A percentile compares a stretch with the other conserved stretches of the same genome.
These are phyloP conservation scores for Hypoxylon rubiginosum DNA, from an alignment of 2,329 filamentous ascomycete genomes.

Conservation along the genomic window DNA sequence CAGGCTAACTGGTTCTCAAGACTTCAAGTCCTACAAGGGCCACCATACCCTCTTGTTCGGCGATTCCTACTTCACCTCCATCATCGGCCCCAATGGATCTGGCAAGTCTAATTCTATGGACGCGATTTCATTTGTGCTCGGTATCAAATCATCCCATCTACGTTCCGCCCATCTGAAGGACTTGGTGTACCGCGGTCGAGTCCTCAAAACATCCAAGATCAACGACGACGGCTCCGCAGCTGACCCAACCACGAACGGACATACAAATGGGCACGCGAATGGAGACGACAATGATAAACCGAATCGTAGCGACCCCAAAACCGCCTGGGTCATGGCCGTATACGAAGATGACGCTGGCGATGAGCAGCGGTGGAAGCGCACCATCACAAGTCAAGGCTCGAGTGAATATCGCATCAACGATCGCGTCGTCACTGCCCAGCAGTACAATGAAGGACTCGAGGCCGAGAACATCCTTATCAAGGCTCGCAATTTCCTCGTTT, in stretches of 20 bases:
- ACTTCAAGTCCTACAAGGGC: conserved; percentile 99
- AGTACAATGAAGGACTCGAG: conserved; percentile 95
- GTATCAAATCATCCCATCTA: conserved; percentile 98
- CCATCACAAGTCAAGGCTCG: conserved; percentile 87
- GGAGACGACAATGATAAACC: conserved; percentile 73
- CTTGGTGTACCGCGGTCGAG: conserved; percentile 93
- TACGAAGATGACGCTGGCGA: conserved; percentile 98
- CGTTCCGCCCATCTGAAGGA: conserved; percentile 95
- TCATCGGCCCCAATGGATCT: conserved; percentile 99
- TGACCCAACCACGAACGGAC: conserved; percentile 68
- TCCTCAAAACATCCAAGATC: conserved; percentile 91
- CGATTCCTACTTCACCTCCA: conserved; percentile 98
- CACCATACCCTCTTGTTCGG: conserved; percentile 95
- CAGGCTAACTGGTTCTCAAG: conserved; percentile 59
- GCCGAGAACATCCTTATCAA: conserved; percentile 97
- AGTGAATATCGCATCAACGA: conserved; percentile 99
- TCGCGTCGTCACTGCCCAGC: conserved; percentile 84
- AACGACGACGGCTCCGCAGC: conserved; percentile 88
- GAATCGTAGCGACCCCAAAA: conserved; percentile 87
- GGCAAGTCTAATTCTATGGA: conserved; percentile 99
- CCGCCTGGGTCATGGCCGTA: conserved; percentile 98
- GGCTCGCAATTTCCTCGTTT: conserved; percentile 96
- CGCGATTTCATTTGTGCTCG: conserved; percentile 97
- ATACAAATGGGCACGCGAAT: conserved; percentile 71
- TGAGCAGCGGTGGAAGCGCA: conserved; percentile 95